Conservation (phyloP, 176 grass and related monocot species). For the Ensete glaucum region DNA sequence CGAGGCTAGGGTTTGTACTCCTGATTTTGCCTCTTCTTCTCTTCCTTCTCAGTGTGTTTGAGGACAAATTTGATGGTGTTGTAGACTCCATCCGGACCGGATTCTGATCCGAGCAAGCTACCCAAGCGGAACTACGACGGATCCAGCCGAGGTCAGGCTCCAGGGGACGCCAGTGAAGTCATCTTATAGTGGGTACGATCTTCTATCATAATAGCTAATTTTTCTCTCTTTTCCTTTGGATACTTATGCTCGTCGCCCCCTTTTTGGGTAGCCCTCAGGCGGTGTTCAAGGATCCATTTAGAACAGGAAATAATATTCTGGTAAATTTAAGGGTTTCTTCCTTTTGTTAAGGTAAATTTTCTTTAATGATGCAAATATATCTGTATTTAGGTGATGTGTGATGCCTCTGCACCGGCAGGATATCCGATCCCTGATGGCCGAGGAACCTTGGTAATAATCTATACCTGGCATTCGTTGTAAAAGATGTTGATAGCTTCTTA, state of each 20-base stretch:
- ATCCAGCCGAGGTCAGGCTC: conserved; percentile 13
- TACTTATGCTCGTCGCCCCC: neutral
- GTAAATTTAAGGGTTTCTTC: neutral
- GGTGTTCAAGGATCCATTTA: conserved; percentile 18
- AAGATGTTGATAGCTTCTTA: neutral
- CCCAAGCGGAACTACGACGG: conserved; percentile 23
- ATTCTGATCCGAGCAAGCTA: neutral
- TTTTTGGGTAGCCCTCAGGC: conserved; percentile 3
- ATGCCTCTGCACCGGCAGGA: conserved; percentile 6
- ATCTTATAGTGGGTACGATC: conserved; percentile 15
- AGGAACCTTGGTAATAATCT: conserved; percentile 8
- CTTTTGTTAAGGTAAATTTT: neutral
- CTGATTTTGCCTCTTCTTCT: neutral
- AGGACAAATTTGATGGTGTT: too few relatives aligned
- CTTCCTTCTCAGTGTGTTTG: too few relatives aligned
- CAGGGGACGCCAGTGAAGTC: conserved; percentile 14
- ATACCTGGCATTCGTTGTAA: too few relatives aligned
- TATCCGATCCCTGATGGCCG: conserved; percentile 4
- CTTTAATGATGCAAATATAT: neutral
- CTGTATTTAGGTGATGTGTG: conserved; percentile 7
- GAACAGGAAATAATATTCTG: conserved; percentile 15
- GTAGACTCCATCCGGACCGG: conserved; percentile 2
- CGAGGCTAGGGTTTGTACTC: conserved; percentile 11
- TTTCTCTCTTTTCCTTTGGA: neutral
- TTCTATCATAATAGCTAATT: neutral